A percentile compares a stretch with the other conserved stretches of the same genome.
These are phyloP conservation scores for Sphaerobolus stellatus DNA, from an alignment of 1,284 basidiomycete genomes.

Conservation along the genomic window DNA sequence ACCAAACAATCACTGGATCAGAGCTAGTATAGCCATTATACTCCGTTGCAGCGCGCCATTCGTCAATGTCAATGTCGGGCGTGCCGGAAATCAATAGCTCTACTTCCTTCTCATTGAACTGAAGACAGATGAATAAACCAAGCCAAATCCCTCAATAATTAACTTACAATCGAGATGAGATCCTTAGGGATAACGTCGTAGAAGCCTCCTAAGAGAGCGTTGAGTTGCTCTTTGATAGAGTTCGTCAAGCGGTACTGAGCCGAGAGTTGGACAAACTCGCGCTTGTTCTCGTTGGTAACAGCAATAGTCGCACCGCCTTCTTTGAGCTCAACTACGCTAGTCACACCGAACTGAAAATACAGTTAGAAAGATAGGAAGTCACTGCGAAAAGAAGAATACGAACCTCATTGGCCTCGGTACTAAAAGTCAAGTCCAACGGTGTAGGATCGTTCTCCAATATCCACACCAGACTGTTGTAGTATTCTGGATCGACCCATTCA, in stretches of 20 bases:
- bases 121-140: slow-evolving; percentile 26
- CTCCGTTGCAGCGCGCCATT: slow-evolving; percentile 95
- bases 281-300: slow-evolving; percentile 95
- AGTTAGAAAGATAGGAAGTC: no score
- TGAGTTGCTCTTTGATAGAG: slow-evolving; percentile 96
- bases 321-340: slow-evolving; percentile 84
- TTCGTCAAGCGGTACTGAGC: slow-evolving; percentile 91
- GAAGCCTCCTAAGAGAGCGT: slow-evolving; percentile 88
- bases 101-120: slow-evolving; percentile 98
- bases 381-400: slow-evolving; percentile 24
- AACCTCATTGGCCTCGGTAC: slow-evolving; percentile 89
- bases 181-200: slow-evolving; percentile 95
- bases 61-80: slow-evolving; percentile 98
- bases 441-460: slow-evolving; percentile 91
- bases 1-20: slow-evolving; percentile 97
- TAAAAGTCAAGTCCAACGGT: slow-evolving; percentile 82
- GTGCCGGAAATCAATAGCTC: slow-evolving; percentile 97
- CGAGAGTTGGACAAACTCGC: slow-evolving; percentile 92
- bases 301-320: slow-evolving; percentile 76
- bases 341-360: slow-evolving; percentile 86
- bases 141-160: slow-evolving; percentile 1
- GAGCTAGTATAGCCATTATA: slow-evolving; percentile 84
- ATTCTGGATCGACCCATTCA: slow-evolving; percentile 96
- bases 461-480: slow-evolving; percentile 92
- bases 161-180: slow-evolving; percentile 70